phyloP scores from a whole-genome alignment of 139 green algal species.

The Chlorella sp. region DNA sequence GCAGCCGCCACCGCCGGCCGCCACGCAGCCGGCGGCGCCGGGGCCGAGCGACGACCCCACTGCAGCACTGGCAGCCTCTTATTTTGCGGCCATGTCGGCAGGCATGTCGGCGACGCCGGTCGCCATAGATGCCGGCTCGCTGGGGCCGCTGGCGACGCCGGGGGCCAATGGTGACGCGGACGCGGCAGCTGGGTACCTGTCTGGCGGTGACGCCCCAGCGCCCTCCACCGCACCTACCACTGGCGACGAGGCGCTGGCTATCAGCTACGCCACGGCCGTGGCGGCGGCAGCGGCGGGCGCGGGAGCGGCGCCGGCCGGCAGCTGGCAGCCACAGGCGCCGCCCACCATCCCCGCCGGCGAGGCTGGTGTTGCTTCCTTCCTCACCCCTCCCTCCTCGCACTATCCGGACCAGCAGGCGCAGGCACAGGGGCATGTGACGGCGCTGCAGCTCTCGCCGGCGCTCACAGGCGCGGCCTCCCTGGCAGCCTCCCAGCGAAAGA shows the following conservation, averaged over 20 bases:
- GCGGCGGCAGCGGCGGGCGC: background rate
- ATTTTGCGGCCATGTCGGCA: too few species aligned
- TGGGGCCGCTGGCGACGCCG: background rate
- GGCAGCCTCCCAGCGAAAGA: too few species aligned
- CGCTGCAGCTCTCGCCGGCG: too few species aligned
- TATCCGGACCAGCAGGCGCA: constrained; percentile 1
- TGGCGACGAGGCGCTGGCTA: background rate
- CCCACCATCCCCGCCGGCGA: too few species aligned
- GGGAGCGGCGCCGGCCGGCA: background rate
- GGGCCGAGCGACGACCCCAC: too few species aligned
- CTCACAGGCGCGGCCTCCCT: too few species aligned
- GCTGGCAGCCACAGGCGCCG: too few species aligned
- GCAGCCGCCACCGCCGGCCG: background rate
- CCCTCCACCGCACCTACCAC: background rate
- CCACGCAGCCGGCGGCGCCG: background rate
- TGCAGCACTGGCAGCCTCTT: too few species aligned
- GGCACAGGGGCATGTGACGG: background rate
- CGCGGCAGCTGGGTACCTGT: constrained; percentile 2
- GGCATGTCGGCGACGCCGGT: too few species aligned
- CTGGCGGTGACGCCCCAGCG: background rate
- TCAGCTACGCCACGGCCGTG: background rate
- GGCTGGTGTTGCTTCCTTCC: too few species aligned
- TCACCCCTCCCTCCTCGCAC: too few species aligned
- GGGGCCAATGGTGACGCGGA: background rate
- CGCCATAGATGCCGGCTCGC: too few species aligned